Evolutionary conservation across 139 green algal species (phyloP).

Genomic region (Micromonas pusilla): DNA sequence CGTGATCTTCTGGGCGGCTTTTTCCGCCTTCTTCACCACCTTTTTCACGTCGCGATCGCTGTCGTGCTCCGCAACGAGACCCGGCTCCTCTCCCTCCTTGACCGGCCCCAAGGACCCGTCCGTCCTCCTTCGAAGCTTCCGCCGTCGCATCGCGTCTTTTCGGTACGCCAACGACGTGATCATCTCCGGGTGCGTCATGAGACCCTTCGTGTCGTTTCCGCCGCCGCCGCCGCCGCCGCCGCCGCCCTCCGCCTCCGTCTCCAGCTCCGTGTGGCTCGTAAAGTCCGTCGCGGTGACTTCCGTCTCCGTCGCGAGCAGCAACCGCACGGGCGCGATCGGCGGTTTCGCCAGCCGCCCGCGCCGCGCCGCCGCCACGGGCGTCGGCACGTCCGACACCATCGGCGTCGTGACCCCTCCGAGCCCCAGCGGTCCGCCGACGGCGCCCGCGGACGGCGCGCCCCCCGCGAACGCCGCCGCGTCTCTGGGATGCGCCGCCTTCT

Average conservation of each 20-base stretch:
- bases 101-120: background rate
- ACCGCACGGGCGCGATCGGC: no score
- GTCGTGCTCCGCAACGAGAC: no score
- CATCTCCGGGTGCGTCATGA: background rate
- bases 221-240: no score
- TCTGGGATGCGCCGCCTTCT: background rate
- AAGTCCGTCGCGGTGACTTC: background rate
- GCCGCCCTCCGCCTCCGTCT: background rate
- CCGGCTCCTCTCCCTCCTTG: background rate
- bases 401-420: background rate
- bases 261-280: background rate
- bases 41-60: background rate
- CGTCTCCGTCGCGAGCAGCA: background rate
- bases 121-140: background rate
- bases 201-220: background rate
- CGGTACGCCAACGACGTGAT: background rate
- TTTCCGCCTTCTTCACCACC: background rate
- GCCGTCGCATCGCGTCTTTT: background rate
- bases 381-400: background rate
- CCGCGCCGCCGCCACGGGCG: no score
- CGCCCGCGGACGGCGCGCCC: no score
- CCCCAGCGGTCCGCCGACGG: background rate
- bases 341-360: no score
- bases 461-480: background rate
- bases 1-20: background rate